Evolutionary conservation across 2,329 filamentous ascomycete genomes (phyloP).

Genomic region (Hypoxylon sp.): DNA sequence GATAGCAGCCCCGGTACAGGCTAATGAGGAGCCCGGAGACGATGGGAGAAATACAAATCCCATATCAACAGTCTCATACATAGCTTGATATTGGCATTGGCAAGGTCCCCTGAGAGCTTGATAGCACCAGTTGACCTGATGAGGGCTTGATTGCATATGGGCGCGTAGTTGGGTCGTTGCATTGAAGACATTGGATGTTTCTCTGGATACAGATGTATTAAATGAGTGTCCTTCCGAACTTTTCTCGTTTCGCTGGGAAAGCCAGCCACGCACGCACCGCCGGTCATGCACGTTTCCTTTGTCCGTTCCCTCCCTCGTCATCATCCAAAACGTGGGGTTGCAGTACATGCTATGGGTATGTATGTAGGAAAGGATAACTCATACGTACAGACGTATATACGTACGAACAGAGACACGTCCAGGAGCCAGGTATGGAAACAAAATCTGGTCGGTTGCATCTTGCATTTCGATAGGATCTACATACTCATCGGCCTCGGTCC

Average conservation of each 20-base stretch:
- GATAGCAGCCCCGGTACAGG: slow-evolving; percentile 2
- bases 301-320: slow-evolving; percentile 35
- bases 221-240: slow-evolving; percentile 33
- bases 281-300: slow-evolving; percentile 35
- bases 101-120: background rate
- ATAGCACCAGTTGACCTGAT: background rate
- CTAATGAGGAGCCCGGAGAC: background rate
- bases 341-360: too few species aligned
- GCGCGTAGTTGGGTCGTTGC: background rate
- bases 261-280: slow-evolving; percentile 34
- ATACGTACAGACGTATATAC: slow-evolving; percentile 6
- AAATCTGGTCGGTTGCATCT: slow-evolving; percentile 42
- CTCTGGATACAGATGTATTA: slow-evolving; percentile 5
- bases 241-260: slow-evolving; percentile 41
- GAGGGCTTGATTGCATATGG: slow-evolving; percentile 21
- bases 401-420: slow-evolving; percentile 1
- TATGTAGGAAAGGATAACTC: slow-evolving; percentile 11
- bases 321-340: slow-evolving; percentile 41
- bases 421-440: slow-evolving; percentile 14
- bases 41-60: slow-evolving; percentile 35
- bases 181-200: slow-evolving; percentile 1
- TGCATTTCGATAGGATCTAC: slow-evolving; percentile 39
- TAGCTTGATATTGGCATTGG: background rate
- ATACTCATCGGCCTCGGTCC: slow-evolving; percentile 23
- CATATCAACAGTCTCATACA: slow-evolving; percentile 20